A percentile compares a stretch with the other conserved stretches of the same genome.
Evolutionary conservation across 2,329 filamentous ascomycete species (phyloP).

Genomic region (Pseudogymnoascus pannorum): DNA sequence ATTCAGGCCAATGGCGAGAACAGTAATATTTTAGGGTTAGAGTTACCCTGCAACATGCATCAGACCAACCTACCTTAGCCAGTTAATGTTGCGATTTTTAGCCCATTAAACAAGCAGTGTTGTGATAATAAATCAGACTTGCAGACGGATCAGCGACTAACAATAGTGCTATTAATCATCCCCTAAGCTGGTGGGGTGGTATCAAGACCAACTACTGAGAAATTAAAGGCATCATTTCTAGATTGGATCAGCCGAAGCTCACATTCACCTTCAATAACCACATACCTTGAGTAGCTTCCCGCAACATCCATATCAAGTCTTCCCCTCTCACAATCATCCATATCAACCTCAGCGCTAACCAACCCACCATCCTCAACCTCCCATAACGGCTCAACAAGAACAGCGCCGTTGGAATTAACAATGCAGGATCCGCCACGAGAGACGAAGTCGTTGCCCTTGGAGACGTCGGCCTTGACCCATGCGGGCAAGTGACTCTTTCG

Average conservation of each 20-base stretch:
- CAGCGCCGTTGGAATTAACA: constrained; percentile 69
- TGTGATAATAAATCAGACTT: too few species aligned
- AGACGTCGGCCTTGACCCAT: constrained; percentile 41
- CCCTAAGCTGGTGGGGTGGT: constrained; percentile 46
- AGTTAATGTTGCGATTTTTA: background rate
- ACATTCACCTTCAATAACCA: background rate
- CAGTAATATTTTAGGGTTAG: too few species aligned
- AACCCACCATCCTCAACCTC: constrained; percentile 62
- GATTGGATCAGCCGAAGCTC: constrained; percentile 12
- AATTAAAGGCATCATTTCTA: constrained; percentile 54
- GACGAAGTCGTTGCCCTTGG: constrained; percentile 28
- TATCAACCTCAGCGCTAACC: constrained; percentile 67
- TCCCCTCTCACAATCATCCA: constrained; percentile 80
- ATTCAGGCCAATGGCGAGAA: background rate
- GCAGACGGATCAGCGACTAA: too few species aligned
- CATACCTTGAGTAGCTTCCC: constrained; percentile 75
- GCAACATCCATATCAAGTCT: constrained; percentile 76
- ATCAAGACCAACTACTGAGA: constrained; percentile 52
- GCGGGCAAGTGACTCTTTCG: constrained; percentile 48
- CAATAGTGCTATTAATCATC: background rate
- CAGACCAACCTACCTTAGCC: too few species aligned
- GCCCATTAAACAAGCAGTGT: background rate
- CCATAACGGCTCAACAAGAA: constrained; percentile 76
- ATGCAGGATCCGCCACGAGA: constrained; percentile 78
- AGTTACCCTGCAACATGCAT: too few species aligned